Conservation (phyloP, 1,139 yeast genomes). For the Candida pseudoviswanathii region DNA sequence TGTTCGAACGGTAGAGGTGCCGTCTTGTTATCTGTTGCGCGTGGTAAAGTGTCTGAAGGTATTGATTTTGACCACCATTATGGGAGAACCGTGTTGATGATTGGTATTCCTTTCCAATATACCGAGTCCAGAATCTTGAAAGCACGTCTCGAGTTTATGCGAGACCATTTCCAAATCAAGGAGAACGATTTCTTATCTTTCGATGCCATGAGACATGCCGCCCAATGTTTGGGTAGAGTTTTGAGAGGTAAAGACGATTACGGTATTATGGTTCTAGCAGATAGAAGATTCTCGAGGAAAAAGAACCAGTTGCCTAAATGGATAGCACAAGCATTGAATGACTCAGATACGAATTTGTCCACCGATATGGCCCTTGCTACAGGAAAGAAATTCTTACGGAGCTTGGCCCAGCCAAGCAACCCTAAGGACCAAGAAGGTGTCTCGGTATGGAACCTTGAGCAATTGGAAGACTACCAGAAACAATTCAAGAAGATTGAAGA, state of each 20-base stretch:
- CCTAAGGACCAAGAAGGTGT: slow-evolving; percentile 93
- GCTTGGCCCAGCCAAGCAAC: slow-evolving; percentile 92
- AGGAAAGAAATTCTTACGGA: slow-evolving; percentile 87
- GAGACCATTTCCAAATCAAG: slow-evolving; percentile 89
- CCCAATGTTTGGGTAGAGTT: slow-evolving; percentile 97
- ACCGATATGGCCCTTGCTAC: slow-evolving; percentile 98
- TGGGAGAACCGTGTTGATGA: slow-evolving; percentile 96
- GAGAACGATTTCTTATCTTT: slow-evolving; percentile 94
- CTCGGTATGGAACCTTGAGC: slow-evolving; percentile 86
- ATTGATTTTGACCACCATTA: slow-evolving; percentile 98
- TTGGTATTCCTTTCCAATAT: slow-evolving; percentile 98
- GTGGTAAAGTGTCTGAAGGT: slow-evolving; percentile 98
- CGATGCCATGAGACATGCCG: slow-evolving; percentile 99
- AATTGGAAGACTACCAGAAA: slow-evolving; percentile 62
- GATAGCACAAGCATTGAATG: slow-evolving; percentile 91
- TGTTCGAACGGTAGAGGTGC: slow-evolving; percentile 99
- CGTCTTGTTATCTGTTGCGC: slow-evolving; percentile 90
- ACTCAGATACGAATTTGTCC: slow-evolving; percentile 87
- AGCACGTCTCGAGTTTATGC: slow-evolving; percentile 88
- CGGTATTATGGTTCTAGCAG: slow-evolving; percentile 98
- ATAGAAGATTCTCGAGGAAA: slow-evolving; percentile 85
- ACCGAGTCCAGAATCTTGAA: slow-evolving; percentile 95
- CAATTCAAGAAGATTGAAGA: slow-evolving; percentile 39
- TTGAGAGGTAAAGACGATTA: slow-evolving; percentile 97
- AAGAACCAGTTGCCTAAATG: slow-evolving; percentile 90